Percentiles rank a stretch among this genome's conserved stretches.
These are phyloP conservation scores for Leptographium lundbergii DNA, from an alignment of 2,329 filamentous ascomycete genomes.

Conservation along the genomic window DNA sequence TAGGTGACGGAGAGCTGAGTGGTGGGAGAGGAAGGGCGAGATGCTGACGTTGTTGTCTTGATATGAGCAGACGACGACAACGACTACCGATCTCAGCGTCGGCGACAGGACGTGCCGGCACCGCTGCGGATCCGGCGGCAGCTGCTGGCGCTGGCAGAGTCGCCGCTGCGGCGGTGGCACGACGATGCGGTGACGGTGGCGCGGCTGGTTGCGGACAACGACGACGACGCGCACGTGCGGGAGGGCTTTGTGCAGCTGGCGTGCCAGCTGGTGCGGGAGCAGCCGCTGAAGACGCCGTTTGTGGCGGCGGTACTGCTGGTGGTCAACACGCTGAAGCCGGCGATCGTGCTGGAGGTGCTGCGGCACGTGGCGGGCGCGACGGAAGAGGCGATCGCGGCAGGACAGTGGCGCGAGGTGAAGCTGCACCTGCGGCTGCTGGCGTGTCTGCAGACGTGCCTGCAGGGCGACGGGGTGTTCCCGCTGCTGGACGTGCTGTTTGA, in stretches of 20 bases:
- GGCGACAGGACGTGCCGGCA: conserved; percentile 58
- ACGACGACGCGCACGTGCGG: conserved; percentile 61
- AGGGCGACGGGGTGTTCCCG: conserved; percentile 75
- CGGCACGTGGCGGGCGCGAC: conserved; percentile 45
- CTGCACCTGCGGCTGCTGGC: conserved; percentile 78
- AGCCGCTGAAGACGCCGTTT: conserved; percentile 96
- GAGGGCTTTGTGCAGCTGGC: conserved; percentile 60
- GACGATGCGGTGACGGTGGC: conserved; percentile 68
- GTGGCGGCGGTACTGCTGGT: conserved; percentile 72
- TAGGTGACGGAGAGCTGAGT: conserved; percentile 25
- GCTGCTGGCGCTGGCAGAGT: conserved; percentile 70
- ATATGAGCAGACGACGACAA: conserved; percentile 50
- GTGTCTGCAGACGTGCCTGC: conserved; percentile 68
- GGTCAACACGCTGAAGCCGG: conserved; percentile 64
- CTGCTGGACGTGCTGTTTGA: conserved; percentile 83
- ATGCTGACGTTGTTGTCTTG: neutral
- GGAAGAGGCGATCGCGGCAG: conserved; percentile 55
- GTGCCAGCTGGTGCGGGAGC: conserved; percentile 70
- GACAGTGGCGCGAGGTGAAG: conserved; percentile 86
- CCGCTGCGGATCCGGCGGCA: conserved; percentile 64
- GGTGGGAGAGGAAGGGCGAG: conserved; percentile 16
- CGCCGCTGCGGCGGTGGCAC: conserved; percentile 62
- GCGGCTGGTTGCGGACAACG: conserved; percentile 66
- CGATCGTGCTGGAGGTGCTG: conserved; percentile 61
- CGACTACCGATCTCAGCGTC: conserved; percentile 59